These are phyloP conservation scores for Pseudogymnoascus sp. DNA, from an alignment of 2,329 filamentous ascomycete genomes.

Conservation along the genomic window DNA sequence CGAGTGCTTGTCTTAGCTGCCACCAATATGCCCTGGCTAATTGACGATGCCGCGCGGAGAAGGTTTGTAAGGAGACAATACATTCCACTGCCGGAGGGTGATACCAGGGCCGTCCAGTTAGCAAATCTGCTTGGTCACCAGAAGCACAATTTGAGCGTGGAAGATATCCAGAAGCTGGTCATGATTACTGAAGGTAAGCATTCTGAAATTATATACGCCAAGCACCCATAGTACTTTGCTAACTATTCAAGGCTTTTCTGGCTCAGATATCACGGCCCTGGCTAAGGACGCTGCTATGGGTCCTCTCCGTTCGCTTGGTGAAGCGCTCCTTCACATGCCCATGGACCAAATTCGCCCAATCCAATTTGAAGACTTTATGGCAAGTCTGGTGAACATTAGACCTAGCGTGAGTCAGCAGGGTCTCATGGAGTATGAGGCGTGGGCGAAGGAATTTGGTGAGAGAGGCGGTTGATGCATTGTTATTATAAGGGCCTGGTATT, in stretches of 20 bases:
- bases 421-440: slow-evolving; percentile 84
- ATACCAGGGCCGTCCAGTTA: slow-evolving; percentile 74
- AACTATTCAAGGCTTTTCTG: slow-evolving; percentile 71
- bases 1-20: slow-evolving; percentile 89
- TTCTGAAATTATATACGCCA: not conserved
- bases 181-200: slow-evolving; percentile 72
- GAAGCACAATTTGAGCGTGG: slow-evolving; percentile 68
- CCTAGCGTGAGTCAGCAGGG: slow-evolving; percentile 84
- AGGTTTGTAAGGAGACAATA: slow-evolving; percentile 92
- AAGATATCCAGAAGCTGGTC: slow-evolving; percentile 71
- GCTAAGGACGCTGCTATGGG: slow-evolving; percentile 99
- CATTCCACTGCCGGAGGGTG: slow-evolving; percentile 83
- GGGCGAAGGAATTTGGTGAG: slow-evolving; percentile 90
- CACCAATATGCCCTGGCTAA: slow-evolving; percentile 95
- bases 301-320: slow-evolving; percentile 80
- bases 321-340: slow-evolving; percentile 80
- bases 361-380: slow-evolving; percentile 71
- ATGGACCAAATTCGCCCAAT: slow-evolving; percentile 95
- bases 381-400: slow-evolving; percentile 76
- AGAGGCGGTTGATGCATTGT: slow-evolving; percentile 58
- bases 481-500: not conserved
- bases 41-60: slow-evolving; percentile 87
- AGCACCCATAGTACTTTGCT: slow-evolving; percentile 13
- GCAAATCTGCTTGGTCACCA: slow-evolving; percentile 76
- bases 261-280: slow-evolving; percentile 91